A percentile compares a stretch with the other conserved stretches of the same genome.
phyloP scores from a whole-genome alignment of 1,284 basidiomycete species.

The Ganoderma meredithae region DNA sequence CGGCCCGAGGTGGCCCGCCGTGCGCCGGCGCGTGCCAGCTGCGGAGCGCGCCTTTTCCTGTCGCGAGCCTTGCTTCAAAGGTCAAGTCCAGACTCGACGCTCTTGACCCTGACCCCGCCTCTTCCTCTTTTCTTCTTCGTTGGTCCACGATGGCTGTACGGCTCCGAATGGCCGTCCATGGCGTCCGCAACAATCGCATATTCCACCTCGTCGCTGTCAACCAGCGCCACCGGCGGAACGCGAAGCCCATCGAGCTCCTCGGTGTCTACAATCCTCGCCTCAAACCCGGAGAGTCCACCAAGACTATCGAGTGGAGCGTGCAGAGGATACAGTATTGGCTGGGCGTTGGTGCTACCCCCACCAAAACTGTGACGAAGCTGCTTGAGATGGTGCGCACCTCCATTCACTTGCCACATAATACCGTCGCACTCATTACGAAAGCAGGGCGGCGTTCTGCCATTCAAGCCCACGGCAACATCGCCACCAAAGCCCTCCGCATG shows the following conservation, averaged over 20 bases:
- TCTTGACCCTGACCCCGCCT: too few relatives aligned
- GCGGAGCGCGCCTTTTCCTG: neutral
- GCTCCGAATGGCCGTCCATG: constrained; percentile 88
- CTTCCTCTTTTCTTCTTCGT: neutral
- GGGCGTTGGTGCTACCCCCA: constrained; percentile 83
- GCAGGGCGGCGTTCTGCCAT: constrained; percentile 46
- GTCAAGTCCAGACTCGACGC: too few relatives aligned
- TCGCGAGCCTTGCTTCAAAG: neutral
- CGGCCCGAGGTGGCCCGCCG: too few relatives aligned
- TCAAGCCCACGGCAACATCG: neutral
- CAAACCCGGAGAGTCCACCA: constrained; percentile 57
- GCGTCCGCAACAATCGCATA: constrained; percentile 79
- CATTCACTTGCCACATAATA: neutral
- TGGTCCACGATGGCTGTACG: constrained; percentile 76
- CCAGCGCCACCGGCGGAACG: constrained; percentile 79
- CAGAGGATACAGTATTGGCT: constrained; percentile 94
- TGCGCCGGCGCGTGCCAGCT: neutral
- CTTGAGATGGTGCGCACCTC: constrained; percentile 76
- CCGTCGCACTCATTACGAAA: constrained; percentile 34
- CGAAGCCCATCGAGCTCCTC: constrained; percentile 90
- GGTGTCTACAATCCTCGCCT: constrained; percentile 87
- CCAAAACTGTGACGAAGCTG: constrained; percentile 78
- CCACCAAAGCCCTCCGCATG: constrained; percentile 1
- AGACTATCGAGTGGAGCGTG: constrained; percentile 90
- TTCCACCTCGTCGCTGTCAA: constrained; percentile 92